A percentile compares a stretch with the other conserved stretches of the same genome.
phyloP scores from a whole-genome alignment of 331 rosid genomes.

The Quercus lobata region DNA sequence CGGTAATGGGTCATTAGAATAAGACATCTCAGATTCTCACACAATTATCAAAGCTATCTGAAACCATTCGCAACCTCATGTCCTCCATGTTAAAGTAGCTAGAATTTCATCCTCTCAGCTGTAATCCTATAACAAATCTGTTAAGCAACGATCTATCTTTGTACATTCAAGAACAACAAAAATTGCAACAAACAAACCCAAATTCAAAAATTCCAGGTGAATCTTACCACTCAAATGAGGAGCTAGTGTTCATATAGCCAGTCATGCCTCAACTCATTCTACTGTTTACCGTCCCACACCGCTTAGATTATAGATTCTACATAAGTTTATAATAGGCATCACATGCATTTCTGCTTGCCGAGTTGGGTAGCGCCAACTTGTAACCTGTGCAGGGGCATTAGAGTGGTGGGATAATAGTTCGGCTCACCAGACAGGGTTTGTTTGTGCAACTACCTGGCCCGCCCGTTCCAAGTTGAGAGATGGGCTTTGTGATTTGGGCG shows the following conservation, averaged over 20 bases:
- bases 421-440: neutral
- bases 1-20: too few species aligned
- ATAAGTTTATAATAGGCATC: too few species aligned
- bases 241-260: neutral
- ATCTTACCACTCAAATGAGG: neutral
- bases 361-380: conserved; percentile 12
- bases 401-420: neutral
- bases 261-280: neutral
- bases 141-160: too few species aligned
- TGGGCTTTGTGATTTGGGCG: neutral
- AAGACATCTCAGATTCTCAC: too few species aligned
- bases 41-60: too few species aligned
- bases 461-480: conserved; percentile 12
- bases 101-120: too few species aligned
- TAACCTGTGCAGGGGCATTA: neutral
- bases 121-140: neutral
- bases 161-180: too few species aligned
- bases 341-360: neutral
- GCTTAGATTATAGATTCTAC: neutral
- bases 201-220: neutral
- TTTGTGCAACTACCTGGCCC: accelerated
- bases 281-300: neutral
- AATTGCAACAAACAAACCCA: too few species aligned
- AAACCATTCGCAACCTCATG: too few species aligned
- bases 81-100: too few species aligned